Evolutionary conservation across 139 green algal species (phyloP), one percentile per base, ranked within the genome.

Genomic region (Spirogloea muscicola): DNA sequence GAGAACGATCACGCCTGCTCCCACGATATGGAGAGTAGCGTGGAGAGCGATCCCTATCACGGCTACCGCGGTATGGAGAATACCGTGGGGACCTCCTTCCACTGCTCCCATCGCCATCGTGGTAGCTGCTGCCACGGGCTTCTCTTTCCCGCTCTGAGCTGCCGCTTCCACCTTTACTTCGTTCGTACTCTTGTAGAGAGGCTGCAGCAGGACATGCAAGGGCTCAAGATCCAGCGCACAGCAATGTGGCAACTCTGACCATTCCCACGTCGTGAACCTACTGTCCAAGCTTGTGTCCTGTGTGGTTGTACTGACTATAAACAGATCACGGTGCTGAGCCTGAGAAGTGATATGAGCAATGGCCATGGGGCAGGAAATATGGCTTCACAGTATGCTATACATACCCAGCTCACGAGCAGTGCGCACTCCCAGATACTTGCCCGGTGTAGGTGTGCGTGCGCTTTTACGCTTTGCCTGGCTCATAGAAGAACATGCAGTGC

Each of bases 381-480:
- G 5, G 52, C 43, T 25, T 10, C 10, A 51, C 43, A 51, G 13
- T 51, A 51, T 13, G 43, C 10, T 25, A 13, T 13, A 58, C 59
- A 31, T 6, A 68, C 59, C 59, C 7, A 68, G 4, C 6, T 68
- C 59, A 68, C 59, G 59, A 68, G 59, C 59, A 58, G 59, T 68
- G 4, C 67, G 49, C 27, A 76, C 67, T 34, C 67, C 67, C 4
- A 76, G 38, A 21, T 73, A 76, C 29, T 76, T 70, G 67, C 67
- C 67, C 4, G 67, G 67, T 59, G 67, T 76, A 3, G 67, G 67
- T 6, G 67, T 76, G 55, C 67, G 74, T 9, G 67, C 67, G 4
- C 67, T 48, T 18, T 75, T 75, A 31, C 67, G 67, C 58, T 76
- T 76, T 5, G 67, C 67, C 67, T 76, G 67, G 55, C 31, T 3